A percentile compares a stretch with the other conserved stretches of the same genome.
Conservation (phyloP, 805 yeast genomes). For the Komagataella kurtzmanii region DNA sequence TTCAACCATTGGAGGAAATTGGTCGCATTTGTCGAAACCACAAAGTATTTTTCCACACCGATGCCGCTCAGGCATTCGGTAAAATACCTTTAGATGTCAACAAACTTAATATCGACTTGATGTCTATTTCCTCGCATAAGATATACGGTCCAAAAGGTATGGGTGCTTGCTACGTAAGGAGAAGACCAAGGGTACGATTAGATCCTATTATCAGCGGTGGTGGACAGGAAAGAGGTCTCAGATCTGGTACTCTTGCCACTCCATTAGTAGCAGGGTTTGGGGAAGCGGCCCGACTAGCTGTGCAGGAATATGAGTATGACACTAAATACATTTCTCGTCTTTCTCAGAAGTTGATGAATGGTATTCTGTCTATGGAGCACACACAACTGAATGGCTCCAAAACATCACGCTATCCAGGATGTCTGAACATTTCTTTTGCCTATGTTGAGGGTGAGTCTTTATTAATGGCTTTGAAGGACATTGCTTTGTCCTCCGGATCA, state of each 20-base stretch:
- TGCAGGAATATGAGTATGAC: constrained; percentile 63
- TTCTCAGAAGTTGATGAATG: constrained; percentile 58
- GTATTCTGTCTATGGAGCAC: constrained; percentile 72
- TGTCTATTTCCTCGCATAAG: constrained; percentile 93
- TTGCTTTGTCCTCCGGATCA: constrained; percentile 91
- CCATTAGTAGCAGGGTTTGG: constrained; percentile 93
- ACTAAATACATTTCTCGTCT: constrained; percentile 53
- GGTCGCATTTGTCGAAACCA: constrained; percentile 76
- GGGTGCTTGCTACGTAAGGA: constrained; percentile 90
- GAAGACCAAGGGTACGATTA: constrained; percentile 95
- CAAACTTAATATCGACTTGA: constrained; percentile 79
- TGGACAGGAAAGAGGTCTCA: constrained; percentile 96
- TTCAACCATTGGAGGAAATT: constrained; percentile 91
- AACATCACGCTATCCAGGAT: constrained; percentile 70
- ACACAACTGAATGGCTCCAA: constrained; percentile 84
- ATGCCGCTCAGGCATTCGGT: constrained; percentile 95
- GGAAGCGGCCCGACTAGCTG: constrained; percentile 85
- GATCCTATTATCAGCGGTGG: constrained; percentile 95
- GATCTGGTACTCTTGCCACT: constrained; percentile 97
- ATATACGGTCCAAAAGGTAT: constrained; percentile 97
- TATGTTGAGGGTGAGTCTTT: constrained; percentile 97
- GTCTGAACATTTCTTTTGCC: constrained; percentile 94
- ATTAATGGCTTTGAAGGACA: constrained; percentile 94
- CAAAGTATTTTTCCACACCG: constrained; percentile 94
- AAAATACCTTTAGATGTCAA: constrained; percentile 89